Base-by-base conservation (phyloP, 192 early-diverging fungal genomes). In the Irineochytrium annulatum region DNA sequence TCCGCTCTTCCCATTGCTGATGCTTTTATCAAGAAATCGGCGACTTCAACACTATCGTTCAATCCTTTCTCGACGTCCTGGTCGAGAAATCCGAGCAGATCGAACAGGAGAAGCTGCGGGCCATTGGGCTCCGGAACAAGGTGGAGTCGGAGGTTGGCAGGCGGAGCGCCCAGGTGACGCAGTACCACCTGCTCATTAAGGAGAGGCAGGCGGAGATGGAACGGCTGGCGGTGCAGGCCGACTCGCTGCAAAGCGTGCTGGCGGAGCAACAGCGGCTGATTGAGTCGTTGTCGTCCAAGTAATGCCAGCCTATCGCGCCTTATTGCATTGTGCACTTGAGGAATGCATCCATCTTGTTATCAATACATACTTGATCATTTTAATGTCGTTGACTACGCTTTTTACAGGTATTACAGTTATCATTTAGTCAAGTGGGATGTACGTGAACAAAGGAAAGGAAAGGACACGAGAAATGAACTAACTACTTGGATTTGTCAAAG, bases 61-160 rank as follows among this genome's bases (percentile, higher is more conserved):
- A 67, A 24, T 39, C 32, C 20, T 77, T 82, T 37, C 33, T 71
- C 26, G 57, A 72, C 34, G 60, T 79, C 60, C 60, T 77, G 59
- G 43, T 62, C 5, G 71, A 74, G 22, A 82, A 82, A 54, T 65
- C 80, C 1, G 32, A 60, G 49, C 73, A 82, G 54, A 77, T 82
- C 43, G 80, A 82, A 59, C 11, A 20, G 5, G 77, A 82, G 43
- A 82, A 82, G 52, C 64, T 82, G 11, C 59, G 74, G 75, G 72
- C 77, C 13, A 79, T 82, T 46, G 80, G 77, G 16, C 60, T 75
- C 30, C 35, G 80, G 11, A 82, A 74, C 49, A 48, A 65, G 8
- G 70, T 75, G 13, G 80, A 82, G 45, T 48, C 39, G 14, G 66
- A 82, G 53, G 33, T 62, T 3, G 75, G 73, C 2, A 44, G 45